Percentiles rank a stretch among this genome's conserved stretches.
Evolutionary conservation across 345 rosid genomes (phyloP).

Genomic region (Euclidium syriacum): DNA sequence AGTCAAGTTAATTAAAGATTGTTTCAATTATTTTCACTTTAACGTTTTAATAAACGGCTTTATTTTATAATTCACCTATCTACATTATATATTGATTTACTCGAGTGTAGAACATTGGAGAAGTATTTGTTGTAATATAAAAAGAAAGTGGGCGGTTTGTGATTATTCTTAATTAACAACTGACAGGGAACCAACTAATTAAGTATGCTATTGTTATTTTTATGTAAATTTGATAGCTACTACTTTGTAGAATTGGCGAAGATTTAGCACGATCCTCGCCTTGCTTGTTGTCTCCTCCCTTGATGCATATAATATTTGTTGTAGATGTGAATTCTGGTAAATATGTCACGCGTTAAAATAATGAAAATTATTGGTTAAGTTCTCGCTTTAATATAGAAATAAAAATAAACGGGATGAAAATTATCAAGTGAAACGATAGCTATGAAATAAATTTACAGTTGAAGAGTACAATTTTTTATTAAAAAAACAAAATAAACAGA

Average conservation of each 20-base stretch:
- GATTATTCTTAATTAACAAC: conserved; percentile 24
- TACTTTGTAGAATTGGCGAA: conserved; percentile 10
- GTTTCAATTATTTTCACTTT: neutral
- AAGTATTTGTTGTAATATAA: conserved; percentile 14
- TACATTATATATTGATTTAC: conserved; percentile 6
- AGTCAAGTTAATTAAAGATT: neutral
- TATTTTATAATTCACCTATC: neutral
- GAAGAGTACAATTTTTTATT: too few species aligned
- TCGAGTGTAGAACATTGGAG: conserved; percentile 27
- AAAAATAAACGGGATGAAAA: too few species aligned
- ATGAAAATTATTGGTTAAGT: too few species aligned
- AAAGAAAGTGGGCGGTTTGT: conserved; percentile 29
- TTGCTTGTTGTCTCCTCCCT: conserved; percentile 17
- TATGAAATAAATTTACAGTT: too few species aligned
- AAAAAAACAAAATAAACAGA: too few species aligned
- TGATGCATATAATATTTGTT: conserved; percentile 12
- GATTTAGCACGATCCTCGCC: conserved; percentile 28
- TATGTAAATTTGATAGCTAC: neutral
- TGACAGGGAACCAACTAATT: conserved; percentile 29
- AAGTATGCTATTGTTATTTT: neutral
- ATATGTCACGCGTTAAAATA: too few species aligned
- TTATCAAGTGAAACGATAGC: too few species aligned
- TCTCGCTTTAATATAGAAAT: too few species aligned
- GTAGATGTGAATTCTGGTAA: too few species aligned
- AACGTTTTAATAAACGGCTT: neutral